Evolutionary conservation across 306 rosid genomes (phyloP), one percentile per base, ranked within the genome.

Genomic region (Cicer arietinum): DNA sequence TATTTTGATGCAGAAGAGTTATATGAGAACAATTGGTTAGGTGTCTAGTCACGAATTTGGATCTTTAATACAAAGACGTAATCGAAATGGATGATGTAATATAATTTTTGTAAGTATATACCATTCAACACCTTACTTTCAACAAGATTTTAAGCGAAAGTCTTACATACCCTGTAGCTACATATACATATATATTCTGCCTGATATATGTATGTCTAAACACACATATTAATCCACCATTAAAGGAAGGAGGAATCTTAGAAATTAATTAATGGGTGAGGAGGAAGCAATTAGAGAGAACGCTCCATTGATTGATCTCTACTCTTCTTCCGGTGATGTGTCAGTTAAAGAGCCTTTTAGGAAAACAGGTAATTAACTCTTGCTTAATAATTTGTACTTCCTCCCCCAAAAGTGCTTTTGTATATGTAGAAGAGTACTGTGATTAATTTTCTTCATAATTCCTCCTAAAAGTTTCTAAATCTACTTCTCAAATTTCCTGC

Each of bases 331-430:
- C 7, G 16, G 6, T 0, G 13, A 12, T 0, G 10, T 51, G 6
- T 66, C 50, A 3, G 8, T 10, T 59, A 54, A 22, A 6, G 56
- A 42, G 6, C 37, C 60, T 69, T 13, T 47, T 2, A 54, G n/a
- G 12, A 73, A 83, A 78, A 82, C 77, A 0, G 86, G 86, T 82
- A 50, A 30, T 8, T 52, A 7, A 65, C 14, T 25, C 37, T 30
- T 30, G 5, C 67, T 62, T 44, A 16, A 41, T 45, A 52, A 10
- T 69, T 42, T 37, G 42, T 61, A 25, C 10, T n/a, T 44, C 35
- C 44, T 51, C 20, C 9, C 60, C 44, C 20, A 20, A 44, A 7
- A 46, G 47, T 59, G 42, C n/a, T 10, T 20, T 40, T 10, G 12
- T 16, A 7, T 16, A 4, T 30, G 35, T 45, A 48, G 8, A 44